These are phyloP conservation scores for Lachancea fermentati DNA, from an alignment of 805 yeast genomes.

Conservation along the genomic window DNA sequence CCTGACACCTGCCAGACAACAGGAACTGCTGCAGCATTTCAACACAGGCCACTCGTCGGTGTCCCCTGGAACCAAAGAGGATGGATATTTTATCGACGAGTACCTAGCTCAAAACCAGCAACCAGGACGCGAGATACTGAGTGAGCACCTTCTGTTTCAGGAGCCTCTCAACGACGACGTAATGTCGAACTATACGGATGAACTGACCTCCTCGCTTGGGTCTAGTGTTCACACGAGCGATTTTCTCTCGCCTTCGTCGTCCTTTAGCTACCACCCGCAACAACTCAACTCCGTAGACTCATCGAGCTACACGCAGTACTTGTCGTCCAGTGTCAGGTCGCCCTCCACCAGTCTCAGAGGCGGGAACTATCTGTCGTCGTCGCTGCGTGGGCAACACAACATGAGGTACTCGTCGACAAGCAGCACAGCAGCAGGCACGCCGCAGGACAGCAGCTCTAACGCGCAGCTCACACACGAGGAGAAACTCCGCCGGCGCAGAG, in stretches of 20 bases:
- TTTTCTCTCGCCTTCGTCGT: conserved; percentile 24
- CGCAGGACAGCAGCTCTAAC: conserved; percentile 17
- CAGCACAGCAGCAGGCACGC: conserved; percentile 36
- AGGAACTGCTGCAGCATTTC: conserved; percentile 2
- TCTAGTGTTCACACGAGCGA: conserved; percentile 27
- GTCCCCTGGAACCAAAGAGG: neutral
- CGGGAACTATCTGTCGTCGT: conserved; percentile 26
- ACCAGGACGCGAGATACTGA: conserved; percentile 1
- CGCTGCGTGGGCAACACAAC: conserved; percentile 26
- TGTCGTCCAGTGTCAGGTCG: conserved; percentile 24
- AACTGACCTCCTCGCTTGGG: conserved; percentile 26
- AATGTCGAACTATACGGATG: conserved; percentile 22
- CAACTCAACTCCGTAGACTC: conserved; percentile 14
- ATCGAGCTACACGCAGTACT: conserved; percentile 12
- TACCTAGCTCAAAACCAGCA: conserved; percentile 3
- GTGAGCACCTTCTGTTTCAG: conserved; percentile 4
- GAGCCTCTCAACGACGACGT: conserved; percentile 17
- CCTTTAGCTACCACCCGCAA: conserved; percentile 24
- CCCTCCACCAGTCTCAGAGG: conserved; percentile 32
- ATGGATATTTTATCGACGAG: conserved; percentile 10
- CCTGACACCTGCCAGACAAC: conserved; percentile 4
- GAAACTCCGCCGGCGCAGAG: conserved; percentile 70
- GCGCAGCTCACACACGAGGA: conserved; percentile 43
- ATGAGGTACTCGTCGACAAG: conserved; percentile 31
- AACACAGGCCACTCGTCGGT: neutral